Percentiles rank a stretch among this genome's conserved stretches.
Conservation (phyloP, 257 asterid species). For the Vinca minor region DNA sequence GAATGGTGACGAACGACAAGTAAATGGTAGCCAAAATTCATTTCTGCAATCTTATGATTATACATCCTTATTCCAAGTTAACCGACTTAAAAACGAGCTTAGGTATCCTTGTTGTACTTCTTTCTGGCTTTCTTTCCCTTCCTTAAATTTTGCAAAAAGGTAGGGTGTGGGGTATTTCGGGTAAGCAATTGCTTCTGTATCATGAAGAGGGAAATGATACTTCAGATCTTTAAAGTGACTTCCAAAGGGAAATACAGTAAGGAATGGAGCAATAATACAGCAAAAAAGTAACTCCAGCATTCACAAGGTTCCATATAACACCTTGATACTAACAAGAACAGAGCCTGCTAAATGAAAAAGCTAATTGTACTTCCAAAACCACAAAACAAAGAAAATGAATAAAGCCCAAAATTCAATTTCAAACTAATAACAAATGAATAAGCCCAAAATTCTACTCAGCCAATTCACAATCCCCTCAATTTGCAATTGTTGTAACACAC, state of each 20-base stretch:
- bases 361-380: not conserved
- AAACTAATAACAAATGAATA: not conserved
- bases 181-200: not conserved
- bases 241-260: not conserved
- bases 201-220: not conserved
- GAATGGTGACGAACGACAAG: not conserved
- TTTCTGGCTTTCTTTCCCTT: not conserved
- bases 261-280: not conserved
- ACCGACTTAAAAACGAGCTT: not conserved
- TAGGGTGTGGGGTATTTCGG: not conserved
- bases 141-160: not conserved
- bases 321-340: not conserved
- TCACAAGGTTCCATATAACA: not conserved
- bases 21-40: not conserved
- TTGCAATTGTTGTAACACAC: too few species aligned
- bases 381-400: not conserved
- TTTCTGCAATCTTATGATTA: not conserved
- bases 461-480: not conserved
- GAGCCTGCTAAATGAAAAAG: not conserved
- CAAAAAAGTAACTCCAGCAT: not conserved
- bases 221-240: not conserved
- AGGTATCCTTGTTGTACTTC: not conserved
- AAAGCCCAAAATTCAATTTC: not conserved
- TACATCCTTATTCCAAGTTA: constrained; percentile 1
- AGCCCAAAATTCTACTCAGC: not conserved